phyloP scores from a whole-genome alignment of 345 rosid genomes.

The Lenwebbia sp. region DNA sequence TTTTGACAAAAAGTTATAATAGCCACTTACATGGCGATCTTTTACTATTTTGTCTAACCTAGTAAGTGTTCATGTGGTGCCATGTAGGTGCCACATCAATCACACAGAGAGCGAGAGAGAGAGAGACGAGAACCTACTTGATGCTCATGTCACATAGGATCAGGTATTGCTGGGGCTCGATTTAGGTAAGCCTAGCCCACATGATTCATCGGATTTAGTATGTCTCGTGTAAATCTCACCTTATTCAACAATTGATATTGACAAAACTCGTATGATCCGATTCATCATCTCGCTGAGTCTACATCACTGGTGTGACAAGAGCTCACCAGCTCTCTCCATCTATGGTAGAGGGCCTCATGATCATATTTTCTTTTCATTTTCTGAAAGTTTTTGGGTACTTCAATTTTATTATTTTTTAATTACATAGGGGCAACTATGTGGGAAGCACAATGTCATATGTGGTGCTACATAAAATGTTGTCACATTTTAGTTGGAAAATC shows the following conservation, averaged over 20 bases:
- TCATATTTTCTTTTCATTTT: neutral
- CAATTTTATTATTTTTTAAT: neutral
- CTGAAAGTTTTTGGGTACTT: neutral
- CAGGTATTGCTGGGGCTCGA: neutral
- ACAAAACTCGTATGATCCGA: neutral
- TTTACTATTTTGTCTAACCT: neutral
- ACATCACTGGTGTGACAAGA: neutral
- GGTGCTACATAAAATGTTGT: neutral
- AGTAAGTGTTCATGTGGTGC: neutral
- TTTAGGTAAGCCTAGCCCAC: neutral
- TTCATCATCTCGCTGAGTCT: neutral
- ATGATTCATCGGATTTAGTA: neutral
- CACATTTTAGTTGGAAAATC: neutral
- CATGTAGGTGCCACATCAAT: accelerated
- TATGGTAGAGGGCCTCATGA: neutral
- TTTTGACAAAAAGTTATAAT: neutral
- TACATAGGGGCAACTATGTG: neutral
- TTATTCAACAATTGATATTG: neutral
- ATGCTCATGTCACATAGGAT: neutral
- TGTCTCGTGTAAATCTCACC: neutral
- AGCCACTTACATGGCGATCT: neutral
- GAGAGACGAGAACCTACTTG: neutral
- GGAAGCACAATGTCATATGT: neutral
- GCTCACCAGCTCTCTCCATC: neutral
- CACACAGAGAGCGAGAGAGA: neutral